Percentiles rank a stretch among this genome's conserved stretches.
phyloP scores from a whole-genome alignment of 2,329 filamentous ascomycete species.

The Pleomassaria siparia region DNA sequence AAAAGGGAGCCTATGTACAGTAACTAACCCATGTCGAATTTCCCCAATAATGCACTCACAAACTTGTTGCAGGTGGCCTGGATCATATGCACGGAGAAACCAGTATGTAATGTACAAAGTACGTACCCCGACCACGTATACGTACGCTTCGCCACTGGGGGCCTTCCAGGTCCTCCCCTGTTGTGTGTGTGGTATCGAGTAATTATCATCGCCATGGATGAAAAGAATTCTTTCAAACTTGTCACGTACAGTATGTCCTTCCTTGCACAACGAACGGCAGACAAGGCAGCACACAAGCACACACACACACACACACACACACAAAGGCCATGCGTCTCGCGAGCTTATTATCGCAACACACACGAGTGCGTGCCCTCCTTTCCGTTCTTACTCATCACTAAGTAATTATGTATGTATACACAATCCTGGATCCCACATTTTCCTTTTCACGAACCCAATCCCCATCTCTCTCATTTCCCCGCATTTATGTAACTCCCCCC shows the following conservation, averaged over 20 bases:
- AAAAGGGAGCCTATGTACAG: not conserved
- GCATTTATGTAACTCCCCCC: too few relatives aligned
- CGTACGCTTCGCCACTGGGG: constrained; percentile 5
- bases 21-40: not conserved
- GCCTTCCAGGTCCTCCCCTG: not conserved
- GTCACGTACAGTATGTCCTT: not conserved
- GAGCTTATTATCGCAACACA: constrained; percentile 3
- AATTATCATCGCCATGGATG: too few relatives aligned
- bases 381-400: constrained; percentile 6
- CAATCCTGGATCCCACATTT: not conserved
- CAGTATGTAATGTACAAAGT: too few relatives aligned
- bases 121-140: not conserved
- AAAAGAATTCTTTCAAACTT: not conserved
- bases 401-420: not conserved
- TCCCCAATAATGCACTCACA: not conserved
- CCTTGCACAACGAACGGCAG: constrained; percentile 4
- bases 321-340: constrained; percentile 1
- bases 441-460: not conserved
- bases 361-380: constrained; percentile 4
- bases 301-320: too few relatives aligned
- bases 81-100: constrained; percentile 4
- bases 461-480: constrained; percentile 4
- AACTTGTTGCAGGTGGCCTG: not conserved
- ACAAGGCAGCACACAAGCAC: too few relatives aligned
- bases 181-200: too few relatives aligned